phyloP scores from a whole-genome alignment of 1,139 yeast species.

The Magnusiomyces magnusii region DNA sequence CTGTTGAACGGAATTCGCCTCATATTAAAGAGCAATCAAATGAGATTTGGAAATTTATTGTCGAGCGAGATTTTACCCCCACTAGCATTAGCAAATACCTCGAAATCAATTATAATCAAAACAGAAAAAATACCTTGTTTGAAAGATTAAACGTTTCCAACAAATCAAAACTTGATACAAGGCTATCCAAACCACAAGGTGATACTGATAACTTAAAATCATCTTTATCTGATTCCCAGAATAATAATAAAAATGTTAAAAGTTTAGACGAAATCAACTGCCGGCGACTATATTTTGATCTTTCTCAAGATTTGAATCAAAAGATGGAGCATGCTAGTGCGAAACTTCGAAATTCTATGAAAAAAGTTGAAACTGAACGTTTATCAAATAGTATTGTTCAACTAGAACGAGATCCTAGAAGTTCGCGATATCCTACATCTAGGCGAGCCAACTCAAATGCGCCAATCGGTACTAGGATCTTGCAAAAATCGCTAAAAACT shows the following conservation, averaged over 20 bases:
- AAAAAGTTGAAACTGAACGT: neutral
- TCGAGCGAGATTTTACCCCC: constrained; percentile 1
- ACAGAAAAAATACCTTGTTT: neutral
- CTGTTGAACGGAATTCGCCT: constrained; percentile 3
- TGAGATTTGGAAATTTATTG: neutral
- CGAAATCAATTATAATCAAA: neutral
- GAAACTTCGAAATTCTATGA: neutral
- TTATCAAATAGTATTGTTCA: neutral
- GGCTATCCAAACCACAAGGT: neutral
- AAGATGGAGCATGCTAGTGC: neutral
- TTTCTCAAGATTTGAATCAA: neutral
- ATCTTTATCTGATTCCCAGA: neutral
- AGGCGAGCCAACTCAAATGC: neutral
- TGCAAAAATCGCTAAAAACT: neutral
- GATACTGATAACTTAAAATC: neutral
- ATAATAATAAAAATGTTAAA: neutral
- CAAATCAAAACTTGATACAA: neutral
- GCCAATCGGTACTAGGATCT: neutral
- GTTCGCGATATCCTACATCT: neutral
- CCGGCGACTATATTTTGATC: neutral
- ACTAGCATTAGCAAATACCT: neutral
- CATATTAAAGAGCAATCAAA: neutral
- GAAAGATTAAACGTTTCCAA: neutral
- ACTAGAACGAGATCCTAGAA: neutral
- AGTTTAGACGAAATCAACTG: neutral